These are phyloP conservation scores for Puccinia coronata DNA, from an alignment of 1,284 basidiomycete species.

Conservation along the genomic window DNA sequence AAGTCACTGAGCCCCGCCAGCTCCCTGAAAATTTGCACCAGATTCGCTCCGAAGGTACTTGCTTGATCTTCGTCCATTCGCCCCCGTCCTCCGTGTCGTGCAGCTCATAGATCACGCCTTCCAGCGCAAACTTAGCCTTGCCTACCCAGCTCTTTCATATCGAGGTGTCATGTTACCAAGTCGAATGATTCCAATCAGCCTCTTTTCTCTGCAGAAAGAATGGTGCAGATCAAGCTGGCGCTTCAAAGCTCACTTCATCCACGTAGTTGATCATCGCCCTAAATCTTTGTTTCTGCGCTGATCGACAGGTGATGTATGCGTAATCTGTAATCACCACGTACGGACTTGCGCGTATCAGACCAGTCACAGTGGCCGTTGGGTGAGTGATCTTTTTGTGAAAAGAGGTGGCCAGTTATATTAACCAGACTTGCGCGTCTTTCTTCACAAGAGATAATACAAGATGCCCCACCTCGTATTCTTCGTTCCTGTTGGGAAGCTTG, in stretches of 20 bases:
- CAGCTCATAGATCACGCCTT: constrained; percentile 79
- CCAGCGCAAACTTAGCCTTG: constrained; percentile 78
- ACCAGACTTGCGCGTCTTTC: background rate
- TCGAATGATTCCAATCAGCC: too few species aligned
- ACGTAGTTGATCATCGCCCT: constrained; percentile 89
- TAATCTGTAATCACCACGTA: constrained; percentile 83
- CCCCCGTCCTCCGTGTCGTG: constrained; percentile 66
- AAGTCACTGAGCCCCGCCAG: constrained; percentile 81
- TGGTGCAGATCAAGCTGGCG: background rate
- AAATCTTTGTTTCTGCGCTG: constrained; percentile 66
- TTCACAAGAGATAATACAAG: background rate
- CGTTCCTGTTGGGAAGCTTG: constrained; percentile 71
- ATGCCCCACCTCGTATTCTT: constrained; percentile 68
- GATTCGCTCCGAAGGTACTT: constrained; percentile 76
- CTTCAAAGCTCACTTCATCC: constrained; percentile 74
- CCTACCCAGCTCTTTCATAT: constrained; percentile 79
- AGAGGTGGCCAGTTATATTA: background rate
- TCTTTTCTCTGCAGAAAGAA: too few species aligned
- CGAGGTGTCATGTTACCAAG: background rate
- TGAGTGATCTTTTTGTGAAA: constrained; percentile 74
- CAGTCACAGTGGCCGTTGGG: constrained; percentile 85
- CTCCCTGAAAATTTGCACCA: constrained; percentile 83
- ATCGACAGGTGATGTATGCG: constrained; percentile 76
- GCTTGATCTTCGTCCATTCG: constrained; percentile 79
- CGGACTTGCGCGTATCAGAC: constrained; percentile 82